Conservation (phyloP, 306 rosid species). For the Pyrus communis region DNA sequence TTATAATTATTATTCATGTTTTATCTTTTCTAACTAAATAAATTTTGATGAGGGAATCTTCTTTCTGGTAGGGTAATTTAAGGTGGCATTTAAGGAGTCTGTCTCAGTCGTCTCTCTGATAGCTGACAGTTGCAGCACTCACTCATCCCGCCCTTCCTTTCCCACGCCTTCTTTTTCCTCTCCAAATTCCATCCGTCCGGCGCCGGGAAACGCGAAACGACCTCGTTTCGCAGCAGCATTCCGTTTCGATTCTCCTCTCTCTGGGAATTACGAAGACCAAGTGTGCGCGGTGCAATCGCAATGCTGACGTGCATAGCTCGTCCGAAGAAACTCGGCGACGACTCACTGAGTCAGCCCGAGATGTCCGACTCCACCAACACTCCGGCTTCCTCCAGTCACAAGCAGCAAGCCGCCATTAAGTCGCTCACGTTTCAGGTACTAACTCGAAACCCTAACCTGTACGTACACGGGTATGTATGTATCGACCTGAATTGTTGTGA, state of each 20-base stretch:
- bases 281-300: constrained; percentile 13
- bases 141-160: not conserved
- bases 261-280: not conserved
- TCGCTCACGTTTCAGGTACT: constrained; percentile 76
- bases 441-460: not conserved
- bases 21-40: not conserved
- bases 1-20: not conserved
- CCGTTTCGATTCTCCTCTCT: not conserved
- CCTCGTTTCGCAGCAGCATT: not conserved
- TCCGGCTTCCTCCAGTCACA: constrained; percentile 24
- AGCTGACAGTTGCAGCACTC: not conserved
- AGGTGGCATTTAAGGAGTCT: not conserved
- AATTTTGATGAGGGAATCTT: not conserved
- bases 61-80: not conserved
- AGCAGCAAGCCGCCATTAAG: constrained; percentile 53
- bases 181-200: not conserved
- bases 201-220: not conserved
- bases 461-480: too few relatives aligned
- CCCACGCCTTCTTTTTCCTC: not conserved
- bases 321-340: constrained; percentile 71
- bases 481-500: not conserved
- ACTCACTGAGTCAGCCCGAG: constrained; percentile 52
- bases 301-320: constrained; percentile 94
- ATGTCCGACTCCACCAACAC: constrained; percentile 45
- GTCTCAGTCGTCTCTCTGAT: not conserved